These are phyloP conservation scores for Hericium coralloides DNA, from an alignment of 768 basidiomycete genomes.

Conservation along the genomic window DNA sequence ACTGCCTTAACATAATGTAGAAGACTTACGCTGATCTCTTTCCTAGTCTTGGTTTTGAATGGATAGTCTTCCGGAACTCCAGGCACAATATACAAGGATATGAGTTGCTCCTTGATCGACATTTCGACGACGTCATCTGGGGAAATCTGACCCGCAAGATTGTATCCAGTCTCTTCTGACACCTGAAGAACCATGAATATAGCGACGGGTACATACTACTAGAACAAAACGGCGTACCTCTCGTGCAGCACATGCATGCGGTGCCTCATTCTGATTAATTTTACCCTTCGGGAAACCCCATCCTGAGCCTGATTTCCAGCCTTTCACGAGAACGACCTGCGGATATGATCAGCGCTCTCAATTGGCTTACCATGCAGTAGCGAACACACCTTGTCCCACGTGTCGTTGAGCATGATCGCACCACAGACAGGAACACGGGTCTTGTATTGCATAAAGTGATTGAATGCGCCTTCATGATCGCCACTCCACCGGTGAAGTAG, in stretches of 20 bases:
- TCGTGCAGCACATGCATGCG: conserved; percentile 77
- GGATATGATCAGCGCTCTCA: conserved; percentile 4
- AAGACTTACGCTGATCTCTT: conserved; percentile 88
- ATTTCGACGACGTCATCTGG: conserved; percentile 69
- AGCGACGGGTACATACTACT: conserved; percentile 13
- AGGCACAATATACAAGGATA: conserved; percentile 85
- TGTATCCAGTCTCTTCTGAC: conserved; percentile 94
- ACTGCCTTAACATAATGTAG: conserved; percentile 5
- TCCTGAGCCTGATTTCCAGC: conserved; percentile 92
- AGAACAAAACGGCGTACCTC: conserved; percentile 49
- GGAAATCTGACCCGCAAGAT: conserved; percentile 60
- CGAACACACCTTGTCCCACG: conserved; percentile 77
- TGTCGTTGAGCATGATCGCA: conserved; percentile 88
- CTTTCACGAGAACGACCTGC: conserved; percentile 95
- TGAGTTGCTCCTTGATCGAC: conserved; percentile 82
- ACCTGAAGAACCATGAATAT: conserved; percentile 44
- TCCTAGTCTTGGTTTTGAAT: conserved; percentile 91
- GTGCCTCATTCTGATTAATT: conserved; percentile 90
- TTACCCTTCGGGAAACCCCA: conserved; percentile 99
- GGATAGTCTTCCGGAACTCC: conserved; percentile 80
- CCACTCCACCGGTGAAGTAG: conserved; percentile 74
- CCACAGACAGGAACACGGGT: conserved; percentile 95
- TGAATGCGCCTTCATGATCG: conserved; percentile 81
- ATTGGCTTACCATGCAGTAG: conserved; percentile 1
- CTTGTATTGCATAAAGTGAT: conserved; percentile 93